Evolutionary conservation across 495 filamentous ascomycete species (phyloP), one percentile per base, ranked within the genome.

Genomic region (Xylaria curta): DNA sequence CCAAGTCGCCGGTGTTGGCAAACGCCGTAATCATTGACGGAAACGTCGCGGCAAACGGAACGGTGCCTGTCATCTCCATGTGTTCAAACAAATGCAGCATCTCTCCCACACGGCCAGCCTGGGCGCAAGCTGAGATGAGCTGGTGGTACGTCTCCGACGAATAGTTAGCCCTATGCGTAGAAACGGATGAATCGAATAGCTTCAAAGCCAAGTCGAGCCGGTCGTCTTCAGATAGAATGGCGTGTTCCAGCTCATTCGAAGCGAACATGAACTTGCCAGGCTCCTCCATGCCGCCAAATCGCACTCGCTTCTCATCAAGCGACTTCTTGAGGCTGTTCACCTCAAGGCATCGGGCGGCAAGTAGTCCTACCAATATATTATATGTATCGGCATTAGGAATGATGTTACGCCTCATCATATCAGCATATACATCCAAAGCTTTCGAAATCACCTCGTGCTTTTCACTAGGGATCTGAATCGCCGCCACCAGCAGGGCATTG

Each of bases 1-100:
- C 84, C 47, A 98, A 85, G 76, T 99, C 94, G 19, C 94, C 91
- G 6, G 86, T 86, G 38, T 87, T 87, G 56, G 92, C 94, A 77
- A 97, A 98, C 0, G 94, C 94, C 49, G 92, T 89, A 76, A 99
- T 98, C 93, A 99, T 97, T 17, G 90, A 87, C 2, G 93, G 89
- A 81, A 97, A 97, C 44, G 94, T 94, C 51, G 91, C 89, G 24
- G 93, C 90, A 71, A 89, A 89, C 0, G 95, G 92, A 17, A 86
- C 86, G 28, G 94, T 87, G 66, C 89, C 89, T 66, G 87, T 88
- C 54, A 85, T 80, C 79, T 97, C 94, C 93, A 98, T 95, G 78
- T 98, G 94, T 66, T 90, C 89, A 79, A 95, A 97, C 19, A 97
- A 83, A 42, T 89, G 89, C 63, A 96, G 87, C 96, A 98, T 98